Percentiles rank a stretch among this genome's conserved stretches.
These are phyloP conservation scores for Pichia kudriavzevii DNA, from an alignment of 1,139 yeast genomes.

Conservation along the genomic window DNA sequence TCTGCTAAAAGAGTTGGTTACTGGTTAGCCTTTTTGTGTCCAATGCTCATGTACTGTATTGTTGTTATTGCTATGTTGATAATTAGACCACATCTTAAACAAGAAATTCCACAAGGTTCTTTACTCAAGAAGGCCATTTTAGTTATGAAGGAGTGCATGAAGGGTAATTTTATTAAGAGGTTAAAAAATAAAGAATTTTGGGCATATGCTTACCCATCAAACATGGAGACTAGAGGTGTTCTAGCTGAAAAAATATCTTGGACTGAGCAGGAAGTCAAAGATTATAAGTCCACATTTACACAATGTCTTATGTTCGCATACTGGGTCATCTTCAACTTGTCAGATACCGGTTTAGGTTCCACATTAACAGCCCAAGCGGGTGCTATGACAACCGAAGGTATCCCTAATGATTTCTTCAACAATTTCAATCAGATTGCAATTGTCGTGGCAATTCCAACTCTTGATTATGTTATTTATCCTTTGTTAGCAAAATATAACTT, in stretches of 20 bases:
- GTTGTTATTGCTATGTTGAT: conserved; percentile 15
- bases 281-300: conserved; percentile 46
- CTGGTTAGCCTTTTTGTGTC: conserved; percentile 68
- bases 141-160: conserved; percentile 35
- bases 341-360: conserved; percentile 57
- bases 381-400: conserved; percentile 56
- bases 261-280: conserved; percentile 55
- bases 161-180: conserved; percentile 38
- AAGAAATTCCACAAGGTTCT: conserved; percentile 40
- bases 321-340: conserved; percentile 52
- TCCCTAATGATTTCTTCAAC: conserved; percentile 63
- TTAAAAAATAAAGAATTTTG: conserved; percentile 37
- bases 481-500: conserved; percentile 44
- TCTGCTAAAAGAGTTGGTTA: conserved; percentile 61
- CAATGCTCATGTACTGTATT: conserved; percentile 38
- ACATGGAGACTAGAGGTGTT: conserved; percentile 39
- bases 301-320: conserved; percentile 56
- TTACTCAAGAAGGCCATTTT: conserved; percentile 38
- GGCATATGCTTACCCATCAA: conserved; percentile 50
- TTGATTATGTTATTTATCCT: conserved; percentile 53
- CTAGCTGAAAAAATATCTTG: conserved; percentile 33
- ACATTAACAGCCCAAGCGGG: conserved; percentile 60
- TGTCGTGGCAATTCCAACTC: conserved; percentile 53
- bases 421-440: conserved; percentile 63
- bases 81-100: conserved; percentile 26